phyloP scores from a whole-genome alignment of 805 yeast genomes.

The Starmerella sp. region DNA sequence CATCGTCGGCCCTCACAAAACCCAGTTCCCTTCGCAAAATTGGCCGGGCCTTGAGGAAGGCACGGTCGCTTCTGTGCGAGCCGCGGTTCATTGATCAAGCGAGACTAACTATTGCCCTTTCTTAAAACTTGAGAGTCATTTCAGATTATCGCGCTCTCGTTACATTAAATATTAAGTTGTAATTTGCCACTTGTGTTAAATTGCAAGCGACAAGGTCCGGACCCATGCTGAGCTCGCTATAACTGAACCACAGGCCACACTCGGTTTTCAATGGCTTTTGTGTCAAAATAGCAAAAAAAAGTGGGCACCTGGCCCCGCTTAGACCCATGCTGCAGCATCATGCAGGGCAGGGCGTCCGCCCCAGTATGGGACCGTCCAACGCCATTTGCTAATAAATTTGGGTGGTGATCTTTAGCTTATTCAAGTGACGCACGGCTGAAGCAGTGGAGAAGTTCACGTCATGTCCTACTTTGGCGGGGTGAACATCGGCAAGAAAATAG shows the following conservation, averaged over 20 bases:
- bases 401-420: background rate
- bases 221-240: too few relatives aligned
- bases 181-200: background rate
- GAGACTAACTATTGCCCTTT: background rate
- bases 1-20: background rate
- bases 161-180: background rate
- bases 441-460: background rate
- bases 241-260: too few relatives aligned
- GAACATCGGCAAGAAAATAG: background rate
- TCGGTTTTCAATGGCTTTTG: too few relatives aligned
- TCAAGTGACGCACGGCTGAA: background rate
- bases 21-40: background rate
- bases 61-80: background rate
- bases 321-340: background rate
- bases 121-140: too few relatives aligned
- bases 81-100: background rate
- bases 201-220: too few relatives aligned
- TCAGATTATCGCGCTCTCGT: too few relatives aligned
- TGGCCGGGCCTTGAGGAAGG: background rate
- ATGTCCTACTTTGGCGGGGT: slow-evolving; percentile 19
- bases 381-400: background rate
- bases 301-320: too few relatives aligned
- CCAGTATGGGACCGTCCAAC: too few relatives aligned
- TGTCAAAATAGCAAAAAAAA: too few relatives aligned
- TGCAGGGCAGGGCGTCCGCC: background rate